These are phyloP conservation scores for Penicillium thymicola DNA, from an alignment of 2,329 filamentous ascomycete genomes.

Conservation along the genomic window DNA sequence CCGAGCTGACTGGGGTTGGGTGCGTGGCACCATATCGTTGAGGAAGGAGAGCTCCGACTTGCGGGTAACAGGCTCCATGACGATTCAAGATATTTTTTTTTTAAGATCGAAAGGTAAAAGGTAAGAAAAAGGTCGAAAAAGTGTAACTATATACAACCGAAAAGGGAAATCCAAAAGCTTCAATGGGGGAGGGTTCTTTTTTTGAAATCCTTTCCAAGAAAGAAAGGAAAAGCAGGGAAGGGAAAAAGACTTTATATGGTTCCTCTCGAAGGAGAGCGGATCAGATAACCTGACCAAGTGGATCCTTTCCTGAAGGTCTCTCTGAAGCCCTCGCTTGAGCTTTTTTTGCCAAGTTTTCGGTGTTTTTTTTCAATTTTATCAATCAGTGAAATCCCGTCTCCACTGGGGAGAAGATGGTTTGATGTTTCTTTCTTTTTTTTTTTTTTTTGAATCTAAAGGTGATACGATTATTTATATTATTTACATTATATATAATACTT, in stretches of 20 bases:
- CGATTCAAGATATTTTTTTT: not conserved
- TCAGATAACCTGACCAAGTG: slow-evolving; percentile 26
- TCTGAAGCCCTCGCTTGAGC: slow-evolving; percentile 7
- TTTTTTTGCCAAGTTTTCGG: slow-evolving; percentile 5
- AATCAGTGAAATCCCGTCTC: slow-evolving; percentile 22
- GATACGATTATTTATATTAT: not conserved
- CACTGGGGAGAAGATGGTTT: not conserved
- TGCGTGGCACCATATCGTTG: slow-evolving; percentile 21
- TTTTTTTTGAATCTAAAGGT: not conserved
- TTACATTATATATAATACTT: not conserved
- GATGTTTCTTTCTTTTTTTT: not conserved
- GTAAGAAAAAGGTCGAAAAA: too few species aligned
- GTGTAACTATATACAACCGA: not conserved
- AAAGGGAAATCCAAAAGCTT: not conserved
- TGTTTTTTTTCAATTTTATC: slow-evolving; percentile 18
- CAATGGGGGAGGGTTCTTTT: slow-evolving; percentile 2
- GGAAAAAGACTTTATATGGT: slow-evolving; percentile 6
- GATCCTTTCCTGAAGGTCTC: slow-evolving; percentile 6
- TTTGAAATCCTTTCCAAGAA: slow-evolving; percentile 3
- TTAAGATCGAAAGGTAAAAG: not conserved
- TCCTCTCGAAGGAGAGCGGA: slow-evolving; percentile 12
- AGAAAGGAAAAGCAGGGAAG: not conserved
- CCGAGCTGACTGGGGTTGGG: slow-evolving; percentile 17
- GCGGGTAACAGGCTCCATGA: slow-evolving; percentile 20
- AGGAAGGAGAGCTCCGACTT: slow-evolving; percentile 29